phyloP scores from a whole-genome alignment of 768 basidiomycete genomes.

The Leccinum truebloodii region DNA sequence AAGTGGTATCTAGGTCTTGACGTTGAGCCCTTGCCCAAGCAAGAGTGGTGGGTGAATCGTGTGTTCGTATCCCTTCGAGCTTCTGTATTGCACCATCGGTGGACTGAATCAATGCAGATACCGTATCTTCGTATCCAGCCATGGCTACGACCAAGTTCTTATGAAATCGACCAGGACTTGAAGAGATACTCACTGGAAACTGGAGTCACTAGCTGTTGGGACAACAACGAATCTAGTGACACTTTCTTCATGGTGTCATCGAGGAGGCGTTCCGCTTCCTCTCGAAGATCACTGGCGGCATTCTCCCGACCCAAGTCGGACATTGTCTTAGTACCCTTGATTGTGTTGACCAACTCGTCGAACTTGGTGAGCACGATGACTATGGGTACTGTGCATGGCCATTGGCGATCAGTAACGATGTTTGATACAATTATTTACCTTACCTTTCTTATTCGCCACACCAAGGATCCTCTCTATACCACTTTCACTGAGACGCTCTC shows the following conservation, averaged over 20 bases:
- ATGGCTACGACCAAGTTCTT: background rate
- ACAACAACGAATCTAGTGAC: slow-evolving; percentile 7
- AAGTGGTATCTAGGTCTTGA: background rate
- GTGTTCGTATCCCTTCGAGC: background rate
- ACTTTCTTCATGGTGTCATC: slow-evolving; percentile 1
- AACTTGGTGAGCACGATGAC: slow-evolving; percentile 10
- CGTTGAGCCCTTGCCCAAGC: slow-evolving; percentile 11
- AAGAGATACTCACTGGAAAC: slow-evolving; percentile 5
- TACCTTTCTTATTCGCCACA: slow-evolving; percentile 8
- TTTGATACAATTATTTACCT: background rate
- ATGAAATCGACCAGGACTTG: background rate
- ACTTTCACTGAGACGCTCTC: slow-evolving; percentile 10
- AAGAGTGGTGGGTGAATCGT: slow-evolving; percentile 2
- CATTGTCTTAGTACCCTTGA: too few species aligned
- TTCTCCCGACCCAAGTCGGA: background rate
- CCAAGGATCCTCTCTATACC: slow-evolving; percentile 11
- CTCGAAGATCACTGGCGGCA: slow-evolving; percentile 1
- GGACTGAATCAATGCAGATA: slow-evolving; percentile 4
- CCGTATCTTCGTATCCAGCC: slow-evolving; percentile 1
- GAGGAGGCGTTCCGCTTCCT: background rate
- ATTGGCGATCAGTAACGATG: background rate
- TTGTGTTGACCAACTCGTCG: slow-evolving; percentile 3
- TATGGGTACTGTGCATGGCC: slow-evolving; percentile 2
- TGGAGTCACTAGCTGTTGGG: slow-evolving; percentile 1
- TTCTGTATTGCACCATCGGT: slow-evolving; percentile 10